Evolutionary conservation across 352 stramenopile genomes (phyloP).

Genomic region (Phytopythium delawarense): DNA sequence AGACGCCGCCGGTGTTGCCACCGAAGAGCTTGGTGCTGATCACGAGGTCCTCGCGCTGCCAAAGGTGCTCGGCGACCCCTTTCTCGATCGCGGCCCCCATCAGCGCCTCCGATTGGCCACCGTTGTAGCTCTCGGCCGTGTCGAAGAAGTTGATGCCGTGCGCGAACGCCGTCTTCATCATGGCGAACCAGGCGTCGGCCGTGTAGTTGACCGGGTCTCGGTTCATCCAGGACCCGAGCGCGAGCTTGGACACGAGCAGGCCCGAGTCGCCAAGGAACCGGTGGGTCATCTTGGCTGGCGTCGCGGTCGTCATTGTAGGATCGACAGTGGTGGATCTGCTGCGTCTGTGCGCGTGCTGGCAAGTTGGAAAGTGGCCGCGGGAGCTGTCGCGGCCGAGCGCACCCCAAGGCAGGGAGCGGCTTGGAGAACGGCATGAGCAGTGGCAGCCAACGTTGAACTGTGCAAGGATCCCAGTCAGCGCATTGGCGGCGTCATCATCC

Average conservation of each 20-base stretch:
- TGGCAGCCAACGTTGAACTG: too few relatives aligned
- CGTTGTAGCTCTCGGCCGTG: neutral
- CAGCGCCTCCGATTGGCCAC: neutral
- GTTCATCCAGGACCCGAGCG: neutral
- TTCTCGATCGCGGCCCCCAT: neutral
- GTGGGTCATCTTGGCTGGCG: neutral
- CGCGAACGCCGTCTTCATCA: neutral
- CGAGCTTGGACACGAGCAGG: neutral
- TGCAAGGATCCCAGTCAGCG: too few relatives aligned
- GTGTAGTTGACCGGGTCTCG: neutral
- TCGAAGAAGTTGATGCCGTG: neutral
- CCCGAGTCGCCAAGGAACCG: neutral
- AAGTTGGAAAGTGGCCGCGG: too few relatives aligned
- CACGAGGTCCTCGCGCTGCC: neutral
- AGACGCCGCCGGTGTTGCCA: neutral
- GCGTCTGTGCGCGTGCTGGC: too few relatives aligned
- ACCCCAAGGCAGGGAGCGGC: too few relatives aligned
- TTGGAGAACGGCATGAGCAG: too few relatives aligned
- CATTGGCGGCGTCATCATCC: too few relatives aligned
- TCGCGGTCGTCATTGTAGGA: too few relatives aligned
- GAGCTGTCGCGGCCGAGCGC: too few relatives aligned
- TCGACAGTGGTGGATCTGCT: too few relatives aligned
- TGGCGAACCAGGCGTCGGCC: neutral
- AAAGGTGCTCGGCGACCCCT: neutral
- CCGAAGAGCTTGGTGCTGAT: neutral